These are phyloP conservation scores for Ceratocystiopsis minuta DNA, from an alignment of 2,329 filamentous ascomycete species.

Conservation along the genomic window DNA sequence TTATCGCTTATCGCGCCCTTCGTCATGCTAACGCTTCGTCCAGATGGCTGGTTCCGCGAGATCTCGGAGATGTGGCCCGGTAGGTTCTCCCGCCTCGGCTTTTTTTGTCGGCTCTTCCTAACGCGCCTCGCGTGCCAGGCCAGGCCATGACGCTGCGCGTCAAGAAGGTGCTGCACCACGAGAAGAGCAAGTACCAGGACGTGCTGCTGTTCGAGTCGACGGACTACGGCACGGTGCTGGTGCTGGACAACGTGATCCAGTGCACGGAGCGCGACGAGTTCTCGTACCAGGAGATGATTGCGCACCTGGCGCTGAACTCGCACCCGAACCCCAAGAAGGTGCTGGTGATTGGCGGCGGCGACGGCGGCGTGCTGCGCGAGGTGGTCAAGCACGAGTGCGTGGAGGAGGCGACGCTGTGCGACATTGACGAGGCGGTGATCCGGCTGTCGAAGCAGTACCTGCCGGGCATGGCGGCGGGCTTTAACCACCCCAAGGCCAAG, in stretches of 20 bases:
- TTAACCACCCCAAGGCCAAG: constrained; percentile 84
- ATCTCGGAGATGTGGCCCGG: constrained; percentile 95
- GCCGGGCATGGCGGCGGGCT: constrained; percentile 80
- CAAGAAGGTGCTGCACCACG: constrained; percentile 94
- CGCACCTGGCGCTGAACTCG: constrained; percentile 93
- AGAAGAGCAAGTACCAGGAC: constrained; percentile 98
- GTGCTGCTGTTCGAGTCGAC: constrained; percentile 97
- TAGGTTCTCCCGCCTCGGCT: constrained; percentile 16
- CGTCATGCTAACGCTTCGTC: neutral
- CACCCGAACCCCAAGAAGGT: constrained; percentile 98
- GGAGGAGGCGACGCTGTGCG: constrained; percentile 89
- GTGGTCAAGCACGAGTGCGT: constrained; percentile 97
- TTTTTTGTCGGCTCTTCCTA: neutral
- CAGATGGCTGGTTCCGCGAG: constrained; percentile 99
- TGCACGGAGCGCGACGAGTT: constrained; percentile 98
- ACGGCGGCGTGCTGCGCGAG: constrained; percentile 93
- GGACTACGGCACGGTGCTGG: constrained; percentile 88
- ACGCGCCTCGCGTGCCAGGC: constrained; percentile 26
- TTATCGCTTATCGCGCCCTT: constrained; percentile 7
- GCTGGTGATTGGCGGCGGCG: constrained; percentile 91
- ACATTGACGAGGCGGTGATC: constrained; percentile 98
- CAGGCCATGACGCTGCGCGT: constrained; percentile 98
- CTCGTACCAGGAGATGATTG: constrained; percentile 99
- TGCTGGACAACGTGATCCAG: constrained; percentile 98
- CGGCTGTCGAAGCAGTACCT: constrained; percentile 97